Conservation (phyloP, 768 basidiomycete genomes). For the Amanita phalloides region DNA sequence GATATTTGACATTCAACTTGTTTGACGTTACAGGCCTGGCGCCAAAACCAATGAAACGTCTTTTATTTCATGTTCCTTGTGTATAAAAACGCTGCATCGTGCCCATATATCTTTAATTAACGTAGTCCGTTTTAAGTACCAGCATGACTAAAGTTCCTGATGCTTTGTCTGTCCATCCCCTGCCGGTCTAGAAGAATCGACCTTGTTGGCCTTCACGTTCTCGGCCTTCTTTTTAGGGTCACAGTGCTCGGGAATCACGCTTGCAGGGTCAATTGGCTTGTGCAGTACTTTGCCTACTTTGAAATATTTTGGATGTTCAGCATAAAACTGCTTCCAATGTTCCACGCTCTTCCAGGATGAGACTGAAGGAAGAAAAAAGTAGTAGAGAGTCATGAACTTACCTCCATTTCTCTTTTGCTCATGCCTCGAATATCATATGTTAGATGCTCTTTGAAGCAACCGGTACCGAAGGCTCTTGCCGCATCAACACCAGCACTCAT, state of each 20-base stretch:
- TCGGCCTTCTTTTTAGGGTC: conserved; percentile 44
- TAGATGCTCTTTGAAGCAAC: conserved; percentile 83
- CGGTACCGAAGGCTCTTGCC: conserved; percentile 87
- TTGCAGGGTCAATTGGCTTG: conserved; percentile 64
- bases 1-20: not conserved
- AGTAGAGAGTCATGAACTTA: conserved; percentile 22
- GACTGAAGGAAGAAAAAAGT: conserved; percentile 1
- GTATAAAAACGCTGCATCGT: conserved; percentile 1
- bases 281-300: conserved; percentile 73
- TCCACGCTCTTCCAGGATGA: conserved; percentile 43
- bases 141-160: conserved; percentile 23
- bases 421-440: conserved; percentile 89
- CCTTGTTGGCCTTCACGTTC: conserved; percentile 19
- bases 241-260: conserved; percentile 68
- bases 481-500: conserved; percentile 74
- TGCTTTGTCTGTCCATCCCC: conserved; percentile 16
- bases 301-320: conserved; percentile 66
- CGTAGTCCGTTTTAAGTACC: conserved; percentile 3
- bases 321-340: conserved; percentile 90
- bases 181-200: conserved; percentile 10
- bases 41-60: not conserved
- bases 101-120: conserved; percentile 9
- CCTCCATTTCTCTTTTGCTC: conserved; percentile 57
- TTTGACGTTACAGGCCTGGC: not conserved
- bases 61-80: conserved; percentile 1